phyloP scores from a whole-genome alignment of 2,329 filamentous ascomycete genomes.

The Trichophyton rubrum region DNA sequence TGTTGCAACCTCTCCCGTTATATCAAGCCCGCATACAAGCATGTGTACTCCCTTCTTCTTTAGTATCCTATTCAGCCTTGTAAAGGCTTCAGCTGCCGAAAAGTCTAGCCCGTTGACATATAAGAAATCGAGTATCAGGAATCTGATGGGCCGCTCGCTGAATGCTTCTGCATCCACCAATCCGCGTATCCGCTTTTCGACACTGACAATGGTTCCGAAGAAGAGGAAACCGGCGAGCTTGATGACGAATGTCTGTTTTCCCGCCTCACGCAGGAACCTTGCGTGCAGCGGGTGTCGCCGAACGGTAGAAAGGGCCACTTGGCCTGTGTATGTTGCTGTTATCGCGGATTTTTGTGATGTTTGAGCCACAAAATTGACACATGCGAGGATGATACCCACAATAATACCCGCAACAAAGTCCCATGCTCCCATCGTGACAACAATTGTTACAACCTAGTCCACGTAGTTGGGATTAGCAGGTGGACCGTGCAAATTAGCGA shows the following conservation, averaged over 20 bases:
- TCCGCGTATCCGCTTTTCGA: constrained; percentile 74
- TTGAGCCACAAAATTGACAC: constrained; percentile 80
- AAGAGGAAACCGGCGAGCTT: constrained; percentile 94
- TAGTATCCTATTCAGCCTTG: constrained; percentile 75
- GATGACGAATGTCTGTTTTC: constrained; percentile 76
- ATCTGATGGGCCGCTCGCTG: constrained; percentile 65
- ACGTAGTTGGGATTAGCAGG: neutral
- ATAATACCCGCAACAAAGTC: constrained; percentile 94
- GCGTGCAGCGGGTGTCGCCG: constrained; percentile 81
- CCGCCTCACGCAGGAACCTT: constrained; percentile 72
- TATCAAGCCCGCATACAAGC: constrained; percentile 68
- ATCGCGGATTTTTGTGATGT: constrained; percentile 83
- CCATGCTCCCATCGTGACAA: constrained; percentile 89
- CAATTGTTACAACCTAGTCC: constrained; percentile 61
- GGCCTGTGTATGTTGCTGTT: constrained; percentile 76
- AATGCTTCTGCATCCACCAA: constrained; percentile 77
- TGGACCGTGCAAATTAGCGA: neutral
- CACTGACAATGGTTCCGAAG: constrained; percentile 92
- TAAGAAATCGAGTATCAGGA: constrained; percentile 75
- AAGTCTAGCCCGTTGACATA: constrained; percentile 91
- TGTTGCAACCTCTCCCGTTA: constrained; percentile 61
- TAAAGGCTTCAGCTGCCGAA: constrained; percentile 90
- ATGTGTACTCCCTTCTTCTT: constrained; percentile 65
- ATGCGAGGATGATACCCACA: constrained; percentile 81
- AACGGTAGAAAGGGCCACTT: constrained; percentile 82